Evolutionary conservation across 2,329 filamentous ascomycete species (phyloP), one percentile per base, ranked within the genome.

Genomic region (Fusarium irregulare): DNA sequence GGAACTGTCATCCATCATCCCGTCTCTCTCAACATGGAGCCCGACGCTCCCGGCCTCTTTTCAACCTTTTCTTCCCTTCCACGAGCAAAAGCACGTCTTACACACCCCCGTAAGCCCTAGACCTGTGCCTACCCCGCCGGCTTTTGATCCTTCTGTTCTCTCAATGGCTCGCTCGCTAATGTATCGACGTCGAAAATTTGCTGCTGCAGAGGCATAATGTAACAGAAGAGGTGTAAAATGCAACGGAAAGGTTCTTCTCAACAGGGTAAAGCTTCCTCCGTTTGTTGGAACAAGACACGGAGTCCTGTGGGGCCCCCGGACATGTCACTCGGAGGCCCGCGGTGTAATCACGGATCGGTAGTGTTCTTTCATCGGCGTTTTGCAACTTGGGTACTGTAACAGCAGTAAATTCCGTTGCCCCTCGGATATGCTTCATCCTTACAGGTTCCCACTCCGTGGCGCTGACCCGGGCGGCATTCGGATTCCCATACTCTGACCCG

Each of bases 391-490:
- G 32, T 27, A 51, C 30, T 37, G 30, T 34, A 50, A 37, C 30
- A 50, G 47, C 23, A 57, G 44, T 42, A 25, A 27, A 23, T 32
- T 56, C 49, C 37, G 28, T 5, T 20, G 12, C 27, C 32, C 34
- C 47, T 51, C 6, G 20, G n/a, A 21, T 48, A 30, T 32, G 21
- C 49, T 44, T 27, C 11, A 12, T 51, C 28, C 30, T 78, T 66
- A 80, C 32, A 81, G 64, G 59, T 78, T 81, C 65, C 82, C 77
- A 79, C 72, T 72, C 16, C 74, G 70, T 12, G 60, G 63, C 6
- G 75, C 78, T 18, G 75, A 68, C 1, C 83, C 82, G 12, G 88
- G 88, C 20, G 88, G 88, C 80, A 87, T 83, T 47, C 88, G 83
- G 62, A 90, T 89, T 1, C 84, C 85, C 70, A 84, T 75, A 8